Evolutionary conservation across 2,329 filamentous ascomycete species (phyloP).

Genomic region (Dactylellina cionopaga): DNA sequence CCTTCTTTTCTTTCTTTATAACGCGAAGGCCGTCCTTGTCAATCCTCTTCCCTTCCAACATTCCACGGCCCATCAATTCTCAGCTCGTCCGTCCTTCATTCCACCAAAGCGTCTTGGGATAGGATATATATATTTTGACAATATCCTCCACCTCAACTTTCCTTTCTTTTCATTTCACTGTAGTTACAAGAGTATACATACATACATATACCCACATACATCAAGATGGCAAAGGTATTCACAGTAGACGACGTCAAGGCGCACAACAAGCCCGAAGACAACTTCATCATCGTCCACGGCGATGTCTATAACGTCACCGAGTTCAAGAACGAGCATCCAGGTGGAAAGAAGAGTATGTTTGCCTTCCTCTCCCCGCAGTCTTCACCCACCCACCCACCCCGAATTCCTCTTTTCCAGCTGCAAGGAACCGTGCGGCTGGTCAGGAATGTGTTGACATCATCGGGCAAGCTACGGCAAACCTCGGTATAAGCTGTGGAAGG

Average conservation of each 20-base stretch:
- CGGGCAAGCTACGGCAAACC: conserved; percentile 12
- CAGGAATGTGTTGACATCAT: conserved; percentile 63
- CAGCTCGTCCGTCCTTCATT: not conserved
- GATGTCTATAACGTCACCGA: conserved; percentile 91
- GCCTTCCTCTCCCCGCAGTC: not conserved
- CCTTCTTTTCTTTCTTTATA: not conserved
- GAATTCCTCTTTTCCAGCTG: not conserved
- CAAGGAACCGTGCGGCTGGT: conserved; percentile 73
- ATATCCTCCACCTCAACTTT: not conserved
- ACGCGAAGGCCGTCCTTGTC: not conserved
- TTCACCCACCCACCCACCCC: not conserved
- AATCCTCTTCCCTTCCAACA: conserved; percentile 19
- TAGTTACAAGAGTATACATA: not conserved
- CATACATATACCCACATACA: not conserved
- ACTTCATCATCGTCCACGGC: conserved; percentile 91
- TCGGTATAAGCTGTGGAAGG: not conserved
- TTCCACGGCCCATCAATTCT: conserved; percentile 25
- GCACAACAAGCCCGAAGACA: conserved; percentile 85
- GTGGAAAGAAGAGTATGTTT: conserved; percentile 75
- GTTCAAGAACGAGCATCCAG: conserved; percentile 85
- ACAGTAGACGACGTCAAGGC: conserved; percentile 84
- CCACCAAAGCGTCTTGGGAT: not conserved
- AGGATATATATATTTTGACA: not conserved
- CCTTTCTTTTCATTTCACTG: conserved; percentile 1
- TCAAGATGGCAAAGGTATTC: conserved; percentile 86